Base-by-base conservation (phyloP, 768 basidiomycete species). In the Russula compacta region DNA sequence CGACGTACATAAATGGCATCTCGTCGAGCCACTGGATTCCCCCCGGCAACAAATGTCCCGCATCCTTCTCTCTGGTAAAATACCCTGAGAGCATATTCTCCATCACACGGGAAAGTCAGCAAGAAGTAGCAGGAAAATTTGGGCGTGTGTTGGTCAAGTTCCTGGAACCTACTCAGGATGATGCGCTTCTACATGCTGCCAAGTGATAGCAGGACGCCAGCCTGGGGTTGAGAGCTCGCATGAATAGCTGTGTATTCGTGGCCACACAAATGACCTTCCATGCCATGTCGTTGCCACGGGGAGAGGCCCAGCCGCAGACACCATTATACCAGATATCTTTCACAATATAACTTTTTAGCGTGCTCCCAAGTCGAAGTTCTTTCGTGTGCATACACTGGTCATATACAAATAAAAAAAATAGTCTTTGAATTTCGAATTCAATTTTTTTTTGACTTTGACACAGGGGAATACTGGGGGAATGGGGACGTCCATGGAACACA, bases 11-110 rank as follows among this genome's bases (percentile, higher is more conserved):
- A 67, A 89, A 88, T 52, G 88, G 65, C n/a, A 79, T 80, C 29
- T 85, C 85, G 67, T 88, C 86, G 8, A 81, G 65, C 32, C 74
- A 68, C 58, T 81, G 80, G 8, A 76, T 77, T n/a, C 80, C 84
- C 17, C 75, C 73, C 36, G 84, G 71, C 67, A 19, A 15, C 39
- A 40, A 70, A 17, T 36, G 53, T 0, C 60, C 17, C 53, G 47
- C 63, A 53, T 6, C 58, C 15, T 6, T 40, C 48, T 40, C 56
- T 7, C 38, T 38, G 21, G 70, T 66, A 51, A 75, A 79, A 40
- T 64, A 54, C 5, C 75, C 2, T 70, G 58, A 9, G 61, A 48
- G 35, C 78, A 72, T 19, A 67, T 66, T 15, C 81, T 82, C 53
- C 80, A 84, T 47, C 79, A 21, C 10, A 65, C 60, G 9, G 71